Percentiles rank a stretch among this genome's conserved stretches.
Evolutionary conservation across 148 eudicot species (phyloP).

Genomic region (Gaultheria prostrata): DNA sequence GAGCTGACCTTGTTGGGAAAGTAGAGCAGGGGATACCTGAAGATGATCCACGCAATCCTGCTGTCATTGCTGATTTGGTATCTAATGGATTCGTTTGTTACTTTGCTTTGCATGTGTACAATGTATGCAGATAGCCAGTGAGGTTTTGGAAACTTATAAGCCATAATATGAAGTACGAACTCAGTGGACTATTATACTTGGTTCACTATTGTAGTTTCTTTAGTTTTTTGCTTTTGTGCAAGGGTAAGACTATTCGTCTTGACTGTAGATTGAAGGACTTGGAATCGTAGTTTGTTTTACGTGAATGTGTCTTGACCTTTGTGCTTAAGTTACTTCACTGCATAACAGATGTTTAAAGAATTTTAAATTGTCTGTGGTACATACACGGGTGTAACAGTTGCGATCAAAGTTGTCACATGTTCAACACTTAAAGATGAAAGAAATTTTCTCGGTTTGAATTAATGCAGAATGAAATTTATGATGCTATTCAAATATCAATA

Average conservation of each 20-base stretch:
- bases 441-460: not conserved
- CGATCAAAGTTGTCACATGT: not conserved
- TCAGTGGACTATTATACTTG: not conserved
- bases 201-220: not conserved
- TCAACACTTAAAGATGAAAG: not conserved
- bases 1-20: conserved; percentile 99
- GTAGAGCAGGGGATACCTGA: conserved; percentile 99
- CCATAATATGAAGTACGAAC: not conserved
- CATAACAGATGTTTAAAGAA: not conserved
- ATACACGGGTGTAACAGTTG: not conserved
- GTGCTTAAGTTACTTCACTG: too few relatives aligned
- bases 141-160: not conserved
- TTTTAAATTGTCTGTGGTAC: not conserved
- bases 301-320: not conserved
- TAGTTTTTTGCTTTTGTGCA: not conserved
- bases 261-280: not conserved
- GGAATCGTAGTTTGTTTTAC: not conserved
- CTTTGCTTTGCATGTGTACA: not conserved
- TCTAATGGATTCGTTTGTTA: conserved; percentile 11
- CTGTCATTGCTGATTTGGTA: conserved; percentile 99
- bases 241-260: not conserved
- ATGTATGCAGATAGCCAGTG: not conserved
- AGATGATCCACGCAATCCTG: conserved; percentile 99
- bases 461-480: not conserved
- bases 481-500: not conserved